phyloP scores from a whole-genome alignment of 108 stramenopile genomes.

The Seminavis robusta region DNA sequence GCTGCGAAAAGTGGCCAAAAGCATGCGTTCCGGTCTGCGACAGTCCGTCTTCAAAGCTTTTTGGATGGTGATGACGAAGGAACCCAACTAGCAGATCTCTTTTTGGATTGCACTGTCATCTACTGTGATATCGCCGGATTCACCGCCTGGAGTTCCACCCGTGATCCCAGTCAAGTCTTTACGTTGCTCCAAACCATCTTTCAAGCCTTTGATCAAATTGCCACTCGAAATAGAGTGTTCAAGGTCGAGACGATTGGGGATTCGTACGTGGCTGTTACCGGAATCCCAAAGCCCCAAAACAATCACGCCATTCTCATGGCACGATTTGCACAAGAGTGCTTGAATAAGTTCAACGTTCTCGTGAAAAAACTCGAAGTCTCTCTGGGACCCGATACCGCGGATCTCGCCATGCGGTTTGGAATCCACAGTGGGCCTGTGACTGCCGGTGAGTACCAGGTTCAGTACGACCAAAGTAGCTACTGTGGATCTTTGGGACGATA shows the following conservation, averaged over 20 bases:
- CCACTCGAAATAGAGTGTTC: slow-evolving; percentile 32
- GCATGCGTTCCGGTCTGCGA: too few relatives aligned
- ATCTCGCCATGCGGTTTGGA: slow-evolving; percentile 5
- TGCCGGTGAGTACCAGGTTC: too few relatives aligned
- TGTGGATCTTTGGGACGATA: too few relatives aligned
- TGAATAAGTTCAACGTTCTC: background rate
- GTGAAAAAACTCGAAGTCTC: slow-evolving; percentile 1
- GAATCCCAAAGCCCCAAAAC: background rate
- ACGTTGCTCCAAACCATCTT: slow-evolving; percentile 40
- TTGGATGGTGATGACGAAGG: too few relatives aligned
- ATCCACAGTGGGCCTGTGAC: too few relatives aligned
- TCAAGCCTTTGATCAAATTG: slow-evolving; percentile 36
- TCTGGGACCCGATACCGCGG: slow-evolving; percentile 7
- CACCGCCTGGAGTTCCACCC: slow-evolving; percentile 21
- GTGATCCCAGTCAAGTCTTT: slow-evolving; percentile 36
- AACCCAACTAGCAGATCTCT: slow-evolving; percentile 36
- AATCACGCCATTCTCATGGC: slow-evolving; percentile 1
- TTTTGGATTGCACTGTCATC: slow-evolving; percentile 29
- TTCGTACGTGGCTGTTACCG: slow-evolving; percentile 38
- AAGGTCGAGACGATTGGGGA: slow-evolving; percentile 60
- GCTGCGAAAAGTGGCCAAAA: too few relatives aligned
- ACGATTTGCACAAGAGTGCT: background rate
- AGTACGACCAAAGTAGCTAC: too few relatives aligned
- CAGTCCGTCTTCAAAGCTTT: too few relatives aligned
- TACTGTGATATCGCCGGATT: slow-evolving; percentile 46